phyloP scores from a whole-genome alignment of 2,329 filamentous ascomycete species.

The Botrytis fragariae region DNA sequence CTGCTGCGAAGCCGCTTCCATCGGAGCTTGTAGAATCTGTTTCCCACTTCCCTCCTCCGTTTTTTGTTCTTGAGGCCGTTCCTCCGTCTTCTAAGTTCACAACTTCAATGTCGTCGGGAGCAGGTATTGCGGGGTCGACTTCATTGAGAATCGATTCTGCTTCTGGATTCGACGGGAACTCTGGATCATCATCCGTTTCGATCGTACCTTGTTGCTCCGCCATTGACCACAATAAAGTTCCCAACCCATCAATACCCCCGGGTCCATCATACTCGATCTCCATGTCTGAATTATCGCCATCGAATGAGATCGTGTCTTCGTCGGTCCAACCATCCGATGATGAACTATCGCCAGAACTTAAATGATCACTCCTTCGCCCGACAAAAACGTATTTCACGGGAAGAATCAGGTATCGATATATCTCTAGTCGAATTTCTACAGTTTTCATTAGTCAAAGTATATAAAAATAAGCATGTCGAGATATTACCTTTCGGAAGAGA shows the following conservation, averaged over 20 bases:
- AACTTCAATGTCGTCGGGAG: not conserved
- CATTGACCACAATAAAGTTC: not conserved
- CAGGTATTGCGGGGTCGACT: not conserved
- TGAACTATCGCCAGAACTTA: not conserved
- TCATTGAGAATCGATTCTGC: slow-evolving; percentile 11
- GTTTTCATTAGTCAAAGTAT: not conserved
- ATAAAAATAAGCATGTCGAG: not conserved
- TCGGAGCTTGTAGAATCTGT: not conserved
- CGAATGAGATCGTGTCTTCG: slow-evolving; percentile 8
- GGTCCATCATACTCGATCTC: not conserved
- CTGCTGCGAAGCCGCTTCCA: slow-evolving; percentile 8
- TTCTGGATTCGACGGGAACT: slow-evolving; percentile 4
- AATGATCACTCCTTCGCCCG: not conserved
- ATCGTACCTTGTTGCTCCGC: not conserved
- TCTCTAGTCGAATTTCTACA: slow-evolving; percentile 18
- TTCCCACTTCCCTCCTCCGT: not conserved
- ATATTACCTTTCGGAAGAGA: not conserved
- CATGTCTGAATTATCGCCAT: slow-evolving; percentile 7
- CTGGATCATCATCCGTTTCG: not conserved
- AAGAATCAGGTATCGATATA: slow-evolving; percentile 21
- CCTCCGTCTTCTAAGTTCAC: slow-evolving; percentile 2
- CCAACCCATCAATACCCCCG: not conserved
- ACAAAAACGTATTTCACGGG: not conserved
- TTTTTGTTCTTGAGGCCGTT: not conserved
- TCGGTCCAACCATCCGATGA: slow-evolving; percentile 9